These are phyloP conservation scores for Ganoderma boninense DNA, from an alignment of 1,284 basidiomycete genomes.

Conservation along the genomic window DNA sequence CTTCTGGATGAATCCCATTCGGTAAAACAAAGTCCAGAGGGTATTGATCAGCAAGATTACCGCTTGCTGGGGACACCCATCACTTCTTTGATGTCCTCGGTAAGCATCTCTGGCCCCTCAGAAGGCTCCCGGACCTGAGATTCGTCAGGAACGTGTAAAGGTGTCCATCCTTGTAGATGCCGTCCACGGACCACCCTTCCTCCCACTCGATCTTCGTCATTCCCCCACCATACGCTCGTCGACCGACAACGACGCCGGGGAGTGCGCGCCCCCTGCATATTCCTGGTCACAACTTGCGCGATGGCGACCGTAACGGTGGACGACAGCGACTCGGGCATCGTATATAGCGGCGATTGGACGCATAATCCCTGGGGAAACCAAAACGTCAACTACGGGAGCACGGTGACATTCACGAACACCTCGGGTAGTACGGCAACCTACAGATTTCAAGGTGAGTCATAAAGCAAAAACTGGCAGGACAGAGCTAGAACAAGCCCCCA, in stretches of 20 bases:
- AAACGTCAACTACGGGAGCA: conserved; percentile 10
- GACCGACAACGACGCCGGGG: background rate
- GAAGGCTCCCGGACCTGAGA: no score
- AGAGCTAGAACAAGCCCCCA: background rate
- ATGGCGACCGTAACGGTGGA: background rate
- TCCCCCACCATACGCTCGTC: background rate
- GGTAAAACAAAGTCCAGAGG: background rate
- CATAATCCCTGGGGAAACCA: conserved; percentile 2
- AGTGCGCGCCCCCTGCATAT: background rate
- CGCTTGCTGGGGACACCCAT: no score
- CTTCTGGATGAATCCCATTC: background rate
- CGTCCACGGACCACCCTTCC: no score
- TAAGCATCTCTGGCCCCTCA: no score
- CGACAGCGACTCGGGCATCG: background rate
- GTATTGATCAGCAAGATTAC: background rate
- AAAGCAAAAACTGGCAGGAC: background rate
- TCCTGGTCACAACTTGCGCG: background rate
- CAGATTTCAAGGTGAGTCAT: conserved; percentile 10
- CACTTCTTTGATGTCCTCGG: no score
- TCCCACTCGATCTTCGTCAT: no score
- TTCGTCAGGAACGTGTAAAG: no score
- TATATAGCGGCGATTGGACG: conserved; percentile 9
- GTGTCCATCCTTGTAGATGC: no score
- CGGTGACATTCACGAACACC: conserved; percentile 16
- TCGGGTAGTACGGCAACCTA: conserved; percentile 8